phyloP scores from a whole-genome alignment of 129 eudicot species.

The Erigeron canadensis region DNA sequence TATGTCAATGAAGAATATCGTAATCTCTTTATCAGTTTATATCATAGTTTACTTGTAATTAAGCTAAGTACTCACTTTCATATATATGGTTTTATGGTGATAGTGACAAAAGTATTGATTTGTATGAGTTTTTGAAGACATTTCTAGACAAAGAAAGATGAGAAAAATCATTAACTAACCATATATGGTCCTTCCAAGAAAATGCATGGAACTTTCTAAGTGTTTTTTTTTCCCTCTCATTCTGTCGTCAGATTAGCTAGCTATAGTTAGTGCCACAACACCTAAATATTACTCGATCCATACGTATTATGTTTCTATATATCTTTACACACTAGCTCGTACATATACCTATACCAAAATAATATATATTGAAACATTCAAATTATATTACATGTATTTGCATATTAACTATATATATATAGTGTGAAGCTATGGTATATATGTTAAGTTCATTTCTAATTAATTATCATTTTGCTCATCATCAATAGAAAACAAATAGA shows the following conservation, averaged over 20 bases:
- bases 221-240: constrained; percentile 10
- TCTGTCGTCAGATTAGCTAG: neutral
- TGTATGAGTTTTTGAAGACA: no score
- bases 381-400: no score
- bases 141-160: neutral
- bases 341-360: no score
- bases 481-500: neutral
- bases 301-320: neutral
- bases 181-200: constrained; percentile 22
- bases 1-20: no score
- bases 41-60: no score
- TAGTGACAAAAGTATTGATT: no score
- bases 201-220: constrained; percentile 30
- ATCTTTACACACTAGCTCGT: no score
- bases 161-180: neutral
- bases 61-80: no score
- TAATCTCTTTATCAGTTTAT: no score
- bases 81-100: no score
- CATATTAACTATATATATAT: no score
- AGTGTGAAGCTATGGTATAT: neutral
- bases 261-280: constrained; percentile 18
- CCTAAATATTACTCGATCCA: constrained; percentile 6
- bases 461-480: neutral
- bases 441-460: neutral
- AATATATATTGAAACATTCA: no score